These are phyloP conservation scores for Nemania sp. DNA, from an alignment of 2,329 filamentous ascomycete genomes.

Conservation along the genomic window DNA sequence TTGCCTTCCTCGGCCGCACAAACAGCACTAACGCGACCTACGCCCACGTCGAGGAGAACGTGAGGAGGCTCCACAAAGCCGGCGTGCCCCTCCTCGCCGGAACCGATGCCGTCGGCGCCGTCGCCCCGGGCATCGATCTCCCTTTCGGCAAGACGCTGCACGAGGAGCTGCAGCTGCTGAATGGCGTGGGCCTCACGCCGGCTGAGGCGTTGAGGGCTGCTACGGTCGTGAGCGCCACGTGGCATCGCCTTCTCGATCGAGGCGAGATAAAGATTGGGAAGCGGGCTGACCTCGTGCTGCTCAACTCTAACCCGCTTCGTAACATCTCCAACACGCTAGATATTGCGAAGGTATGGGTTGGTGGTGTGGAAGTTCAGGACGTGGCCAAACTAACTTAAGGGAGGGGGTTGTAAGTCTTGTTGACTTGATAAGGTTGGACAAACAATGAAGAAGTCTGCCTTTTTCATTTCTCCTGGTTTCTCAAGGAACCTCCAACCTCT, in stretches of 20 bases:
- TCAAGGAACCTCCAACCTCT: no score
- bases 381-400: constrained; percentile 11
- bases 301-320: constrained; percentile 45
- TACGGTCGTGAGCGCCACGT: constrained; percentile 41
- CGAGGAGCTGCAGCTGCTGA: constrained; percentile 47
- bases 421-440: background rate
- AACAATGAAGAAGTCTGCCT: background rate
- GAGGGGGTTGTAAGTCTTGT: background rate
- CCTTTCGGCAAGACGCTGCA: constrained; percentile 46
- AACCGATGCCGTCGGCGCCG: constrained; percentile 46
- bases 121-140: constrained; percentile 38
- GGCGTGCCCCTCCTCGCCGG: constrained; percentile 51
- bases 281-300: constrained; percentile 48
- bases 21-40: constrained; percentile 37
- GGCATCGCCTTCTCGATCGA: constrained; percentile 44
- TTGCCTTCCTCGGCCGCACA: constrained; percentile 38
- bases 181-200: constrained; percentile 44
- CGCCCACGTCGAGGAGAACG: constrained; percentile 62
- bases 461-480: no score
- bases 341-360: constrained; percentile 47
- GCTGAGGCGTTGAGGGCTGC: constrained; percentile 46
- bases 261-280: constrained; percentile 44
- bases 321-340: constrained; percentile 47
- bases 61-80: constrained; percentile 48
- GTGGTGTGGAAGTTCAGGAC: constrained; percentile 39